phyloP scores from a whole-genome alignment of 176 grass and related monocot species.

The Rhynchospora breviuscula region DNA sequence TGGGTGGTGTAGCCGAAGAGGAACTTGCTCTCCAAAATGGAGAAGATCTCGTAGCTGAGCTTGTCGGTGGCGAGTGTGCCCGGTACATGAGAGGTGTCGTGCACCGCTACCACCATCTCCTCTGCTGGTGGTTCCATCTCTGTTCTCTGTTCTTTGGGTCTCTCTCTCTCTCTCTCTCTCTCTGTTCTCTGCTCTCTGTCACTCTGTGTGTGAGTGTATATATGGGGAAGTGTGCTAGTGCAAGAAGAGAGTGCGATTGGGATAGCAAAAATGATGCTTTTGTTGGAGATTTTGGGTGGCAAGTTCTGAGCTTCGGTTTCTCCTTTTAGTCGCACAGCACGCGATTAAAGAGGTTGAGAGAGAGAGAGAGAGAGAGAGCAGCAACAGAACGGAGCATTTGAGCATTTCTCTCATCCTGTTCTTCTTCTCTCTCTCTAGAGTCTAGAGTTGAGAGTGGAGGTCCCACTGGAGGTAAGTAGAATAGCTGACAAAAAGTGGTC shows the following conservation, averaged over 20 bases:
- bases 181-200: background rate
- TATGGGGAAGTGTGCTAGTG: slow-evolving; percentile 18
- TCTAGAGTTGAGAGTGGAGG: background rate
- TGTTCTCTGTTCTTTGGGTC: background rate
- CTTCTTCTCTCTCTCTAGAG: background rate
- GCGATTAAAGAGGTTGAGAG: slow-evolving; percentile 12
- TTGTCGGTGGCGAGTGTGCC: slow-evolving; percentile 54
- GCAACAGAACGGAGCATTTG: background rate
- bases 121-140: slow-evolving; percentile 69
- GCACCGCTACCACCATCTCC: slow-evolving; percentile 72
- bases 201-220: background rate
- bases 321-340: slow-evolving; percentile 15
- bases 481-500: background rate
- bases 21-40: slow-evolving; percentile 98
- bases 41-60: slow-evolving; percentile 99
- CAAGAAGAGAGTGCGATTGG: background rate
- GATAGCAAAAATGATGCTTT: background rate
- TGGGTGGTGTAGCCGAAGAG: slow-evolving; percentile 80
- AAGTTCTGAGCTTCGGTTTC: slow-evolving; percentile 16
- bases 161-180: background rate
- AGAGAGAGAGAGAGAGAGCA: background rate
- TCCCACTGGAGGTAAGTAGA: background rate
- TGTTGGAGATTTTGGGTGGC: slow-evolving; percentile 9
- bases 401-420: background rate
- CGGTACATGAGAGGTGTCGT: slow-evolving; percentile 26